Base-by-base conservation (phyloP, 306 rosid genomes). In the Calophaca sinica region DNA sequence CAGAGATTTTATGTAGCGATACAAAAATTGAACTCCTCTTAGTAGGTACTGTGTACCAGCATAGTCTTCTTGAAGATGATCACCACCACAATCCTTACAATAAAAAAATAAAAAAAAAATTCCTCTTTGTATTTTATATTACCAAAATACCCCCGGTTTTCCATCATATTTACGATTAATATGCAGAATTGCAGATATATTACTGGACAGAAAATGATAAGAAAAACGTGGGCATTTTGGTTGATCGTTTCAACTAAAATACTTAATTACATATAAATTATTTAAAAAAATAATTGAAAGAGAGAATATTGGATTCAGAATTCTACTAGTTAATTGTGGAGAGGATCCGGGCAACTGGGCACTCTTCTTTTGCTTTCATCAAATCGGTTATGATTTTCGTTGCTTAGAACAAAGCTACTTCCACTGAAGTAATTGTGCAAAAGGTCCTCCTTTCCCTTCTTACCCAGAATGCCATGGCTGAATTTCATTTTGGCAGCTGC, bases 271-370 rank as follows among this genome's bases (percentile, higher is more conserved):
- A 44, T 73, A 59, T 13, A 46, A 45, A 45, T 9, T 48, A 57
- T 2, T 11, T 2, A 20, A 20, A 72, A 13, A 31, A n/a, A n/a
- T 63, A 14, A 26, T 9, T 5, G 5, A 32, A 70, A 53, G 41
- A 35, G 9, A 9, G 6, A 13, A 60, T 80, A 36, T 9, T 45
- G 6, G 9, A 31, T 65, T 13, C 13, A 36, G 61, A 73, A 73
- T 38, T 49, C 29, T 39, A 79, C 80, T 60, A 49, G 77, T 86
- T 89, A 88, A 87, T 93, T 93, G 82, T 93, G 98, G 81, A 93
- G 96, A 86, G 94, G 93, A 93, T 93, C 98, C 38, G 98, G 98
- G 76, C 96, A 90, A 63, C 91, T 93, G 76, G 98, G 96, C 8
- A 93, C 89, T 72, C 76, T 86, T 82, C 96, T 81, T 80, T 88